Percentiles rank a stretch among this genome's conserved stretches.
These are phyloP conservation scores for Dendrobium chrysotoxum DNA, from an alignment of 106 monocot species.

Conservation along the genomic window DNA sequence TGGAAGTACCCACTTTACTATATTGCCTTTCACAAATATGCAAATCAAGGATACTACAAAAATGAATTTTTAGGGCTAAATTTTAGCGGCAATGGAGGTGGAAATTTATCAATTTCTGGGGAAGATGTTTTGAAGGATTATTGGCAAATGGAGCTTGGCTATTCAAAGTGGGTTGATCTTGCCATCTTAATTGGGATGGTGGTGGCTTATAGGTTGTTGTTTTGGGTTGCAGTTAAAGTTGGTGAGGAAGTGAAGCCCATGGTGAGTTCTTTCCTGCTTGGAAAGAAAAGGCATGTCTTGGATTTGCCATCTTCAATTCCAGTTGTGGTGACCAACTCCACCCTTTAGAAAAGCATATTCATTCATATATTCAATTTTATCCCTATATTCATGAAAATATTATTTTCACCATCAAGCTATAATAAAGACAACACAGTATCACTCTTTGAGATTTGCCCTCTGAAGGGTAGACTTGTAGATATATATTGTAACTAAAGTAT, in stretches of 20 bases:
- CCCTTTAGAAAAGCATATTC: too few relatives aligned
- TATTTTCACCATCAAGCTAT: too few relatives aligned
- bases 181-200: slow-evolving; percentile 59
- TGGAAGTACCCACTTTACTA: slow-evolving; percentile 71
- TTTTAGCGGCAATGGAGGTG: slow-evolving; percentile 30
- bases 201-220: slow-evolving; percentile 45
- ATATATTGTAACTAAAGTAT: too few relatives aligned
- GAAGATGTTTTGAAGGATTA: slow-evolving; percentile 24
- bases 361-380: too few relatives aligned
- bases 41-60: slow-evolving; percentile 63
- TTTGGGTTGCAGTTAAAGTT: slow-evolving; percentile 37
- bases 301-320: too few relatives aligned
- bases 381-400: too few relatives aligned
- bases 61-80: slow-evolving; percentile 69
- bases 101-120: slow-evolving; percentile 4
- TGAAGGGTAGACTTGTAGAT: too few relatives aligned
- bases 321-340: too few relatives aligned
- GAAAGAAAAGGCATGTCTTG: too few relatives aligned
- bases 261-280: not conserved
- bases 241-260: slow-evolving; percentile 14
- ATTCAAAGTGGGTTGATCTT: slow-evolving; percentile 76
- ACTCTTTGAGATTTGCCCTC: too few relatives aligned
- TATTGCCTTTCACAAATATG: slow-evolving; percentile 69
- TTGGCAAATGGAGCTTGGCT: slow-evolving; percentile 45
- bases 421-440: too few relatives aligned